Evolutionary conservation across 108 stramenopile genomes (phyloP), one percentile per base, ranked within the genome.

Genomic region (Skeletonema potamos): DNA sequence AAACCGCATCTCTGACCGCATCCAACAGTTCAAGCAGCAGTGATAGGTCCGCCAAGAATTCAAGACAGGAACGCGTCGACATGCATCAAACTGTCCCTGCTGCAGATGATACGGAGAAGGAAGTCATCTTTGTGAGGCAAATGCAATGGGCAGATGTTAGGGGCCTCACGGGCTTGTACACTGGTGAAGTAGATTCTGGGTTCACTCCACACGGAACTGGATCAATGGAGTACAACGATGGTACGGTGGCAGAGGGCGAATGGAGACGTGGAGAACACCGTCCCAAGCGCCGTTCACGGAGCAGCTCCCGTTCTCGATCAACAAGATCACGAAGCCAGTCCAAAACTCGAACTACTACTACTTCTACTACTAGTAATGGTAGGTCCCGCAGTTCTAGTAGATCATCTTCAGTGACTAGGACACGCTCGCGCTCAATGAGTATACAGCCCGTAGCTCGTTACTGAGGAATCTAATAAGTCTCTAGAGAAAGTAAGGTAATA

Each of bases 131-230:
- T 27, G 72, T 73, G 3, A 72, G 60, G 55, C 44, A 68, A 51
- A 79, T 79, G 78, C 64, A 55, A 54, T 73, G 72, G 72, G 64
- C 62, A 13, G 78, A 79, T 55, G 34, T 22, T 22, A 69, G 68
- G 48, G 67, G 67, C 62, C n/a, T 43, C 18, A 61, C 60, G 30
- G 78, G 78, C n/a, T 22, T 55, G 11, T 79, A 79, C 46, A 73
- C 78, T 27, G 78, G 78, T 54, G 66, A 72, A 54, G 72, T 79
- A 7, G 48, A 72, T 29, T 5, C 39, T 12, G 54, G 63, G 20
- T 73, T 73, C 43, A 64, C 68, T 64, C 78, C 78, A 4, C 54
- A 79, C 51, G 78, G 78, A 59, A 32, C 10, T 37, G 78, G 78
- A 34, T 32, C 54, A 1, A 72, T 79, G 67, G 28, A 57, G 36